Percentiles rank a stretch among this genome's conserved stretches.
Conservation (phyloP, 768 basidiomycete genomes). For the Boletellus emodensis region DNA sequence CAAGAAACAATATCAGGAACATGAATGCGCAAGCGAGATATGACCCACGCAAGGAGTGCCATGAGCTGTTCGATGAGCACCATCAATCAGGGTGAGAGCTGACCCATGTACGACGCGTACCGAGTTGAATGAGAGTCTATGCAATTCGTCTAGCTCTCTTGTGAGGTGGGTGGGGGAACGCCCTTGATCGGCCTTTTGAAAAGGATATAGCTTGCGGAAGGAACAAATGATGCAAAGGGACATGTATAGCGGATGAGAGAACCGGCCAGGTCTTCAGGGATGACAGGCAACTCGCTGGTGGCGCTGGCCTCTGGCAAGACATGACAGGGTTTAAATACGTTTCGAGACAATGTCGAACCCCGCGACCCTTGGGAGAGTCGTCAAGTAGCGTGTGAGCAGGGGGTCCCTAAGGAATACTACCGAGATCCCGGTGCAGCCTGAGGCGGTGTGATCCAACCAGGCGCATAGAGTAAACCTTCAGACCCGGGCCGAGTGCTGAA, state of each 20-base stretch:
- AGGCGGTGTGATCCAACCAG: constrained; percentile 23
- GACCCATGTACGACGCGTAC: constrained; percentile 1
- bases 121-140: constrained; percentile 12
- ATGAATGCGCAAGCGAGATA: background rate
- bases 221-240: background rate
- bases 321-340: constrained; percentile 15
- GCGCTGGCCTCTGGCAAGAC: constrained; percentile 3
- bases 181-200: background rate
- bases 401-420: background rate
- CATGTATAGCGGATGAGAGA: background rate
- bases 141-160: constrained; percentile 9
- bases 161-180: background rate
- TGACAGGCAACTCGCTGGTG: constrained; percentile 11
- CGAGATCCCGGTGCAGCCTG: constrained; percentile 20
- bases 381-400: constrained; percentile 6
- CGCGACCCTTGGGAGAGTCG: constrained; percentile 18
- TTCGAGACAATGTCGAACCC: constrained; percentile 15
- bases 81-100: background rate
- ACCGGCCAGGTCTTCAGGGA: background rate
- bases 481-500: no score
- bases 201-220: background rate
- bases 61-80: constrained; percentile 7
- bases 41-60: constrained; percentile 14
- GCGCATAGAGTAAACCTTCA: constrained; percentile 5
- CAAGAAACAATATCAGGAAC: background rate